Percentiles rank a stretch among this genome's conserved stretches.
These are phyloP conservation scores for Arabis alpina DNA, from an alignment of 345 rosid genomes.

Conservation along the genomic window DNA sequence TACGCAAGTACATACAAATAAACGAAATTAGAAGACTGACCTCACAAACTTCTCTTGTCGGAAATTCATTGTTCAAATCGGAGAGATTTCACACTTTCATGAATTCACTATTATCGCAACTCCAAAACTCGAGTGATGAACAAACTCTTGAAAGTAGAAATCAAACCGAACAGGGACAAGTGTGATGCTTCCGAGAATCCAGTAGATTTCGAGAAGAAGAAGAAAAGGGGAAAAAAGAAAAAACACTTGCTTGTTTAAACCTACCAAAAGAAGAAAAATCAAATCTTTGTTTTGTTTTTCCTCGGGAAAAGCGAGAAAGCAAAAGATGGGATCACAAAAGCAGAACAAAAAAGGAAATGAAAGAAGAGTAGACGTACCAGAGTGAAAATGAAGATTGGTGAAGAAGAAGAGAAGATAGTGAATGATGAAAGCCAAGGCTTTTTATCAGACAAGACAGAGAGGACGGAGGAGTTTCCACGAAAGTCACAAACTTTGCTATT, in stretches of 20 bases:
- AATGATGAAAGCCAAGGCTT: constrained; percentile 40
- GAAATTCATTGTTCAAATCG: constrained; percentile 50
- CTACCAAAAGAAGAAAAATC: background rate
- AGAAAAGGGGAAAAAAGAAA: background rate
- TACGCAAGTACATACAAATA: too few relatives aligned
- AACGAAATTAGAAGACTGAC: constrained; percentile 29
- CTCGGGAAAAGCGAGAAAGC: constrained; percentile 29
- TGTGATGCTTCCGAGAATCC: constrained; percentile 33
- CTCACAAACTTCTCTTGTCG: constrained; percentile 68
- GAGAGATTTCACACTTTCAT: constrained; percentile 26
- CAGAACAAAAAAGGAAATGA: constrained; percentile 4
- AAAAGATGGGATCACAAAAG: constrained; percentile 25
- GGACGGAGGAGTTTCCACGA: constrained; percentile 41
- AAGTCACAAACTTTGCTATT: constrained; percentile 32
- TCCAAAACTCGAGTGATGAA: constrained; percentile 4
- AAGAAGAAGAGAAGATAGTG: constrained; percentile 30
- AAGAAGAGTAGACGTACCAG: constrained; percentile 4
- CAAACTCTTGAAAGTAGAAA: constrained; percentile 21
- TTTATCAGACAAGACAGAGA: constrained; percentile 40
- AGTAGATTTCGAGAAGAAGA: constrained; percentile 1
- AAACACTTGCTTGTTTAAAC: constrained; percentile 30
- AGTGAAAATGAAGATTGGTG: constrained; percentile 21
- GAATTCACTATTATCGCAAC: too few relatives aligned
- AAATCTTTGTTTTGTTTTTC: constrained; percentile 39
- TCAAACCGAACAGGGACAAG: constrained; percentile 20